Base-by-base conservation (phyloP, 495 filamentous ascomycete species). In the Penicillium paradoxum region DNA sequence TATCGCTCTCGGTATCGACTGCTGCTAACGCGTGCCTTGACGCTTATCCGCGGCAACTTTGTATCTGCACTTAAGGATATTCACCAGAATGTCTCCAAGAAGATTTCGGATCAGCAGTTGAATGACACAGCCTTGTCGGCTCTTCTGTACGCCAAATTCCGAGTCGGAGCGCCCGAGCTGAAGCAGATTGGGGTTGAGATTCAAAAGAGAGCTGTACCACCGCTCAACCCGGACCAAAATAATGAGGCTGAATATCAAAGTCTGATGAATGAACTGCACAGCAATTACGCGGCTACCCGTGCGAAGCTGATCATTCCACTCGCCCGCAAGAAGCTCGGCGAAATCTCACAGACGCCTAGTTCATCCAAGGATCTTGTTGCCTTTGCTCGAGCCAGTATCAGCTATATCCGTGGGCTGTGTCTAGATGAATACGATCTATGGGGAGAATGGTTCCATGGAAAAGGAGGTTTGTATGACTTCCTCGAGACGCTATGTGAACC, bases 1-100 rank as follows among this genome's bases (percentile, higher is more conserved):
- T 98, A 97, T 62, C 80, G 81, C 11, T 85, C 86, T 11, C 73
- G 81, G 51, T 90, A 89, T 62, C 73, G 86, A 19, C 73, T 87
- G 15, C 77, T 88, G 22, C 73, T 90, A 51, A 90, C 86, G 5
- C 81, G 86, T 39, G 85, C 82, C 14, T 72, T 90, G 24, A 90
- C 86, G 0, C 80, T 96, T 21, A 91, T 95, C 34, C 85, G 93
- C 15, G 92, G 92, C 49, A 86, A 90, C 56, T 89, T 96, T 37
- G 84, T 96, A 8, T 75, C 87, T 37, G 70, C 81, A 14, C 70
- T 90, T 4, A 79, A 82, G 27, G 87, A 91, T 45, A 83, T 86
- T 44, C 79, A 86, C 38, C 76, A 82, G 30, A 86, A 84, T 56
- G 84, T 89, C 10, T 75, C 82, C 9, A 86, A 84, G 57, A 83